phyloP scores from a whole-genome alignment of 2,329 filamentous ascomycete genomes.

The Botrytis cinerea region DNA sequence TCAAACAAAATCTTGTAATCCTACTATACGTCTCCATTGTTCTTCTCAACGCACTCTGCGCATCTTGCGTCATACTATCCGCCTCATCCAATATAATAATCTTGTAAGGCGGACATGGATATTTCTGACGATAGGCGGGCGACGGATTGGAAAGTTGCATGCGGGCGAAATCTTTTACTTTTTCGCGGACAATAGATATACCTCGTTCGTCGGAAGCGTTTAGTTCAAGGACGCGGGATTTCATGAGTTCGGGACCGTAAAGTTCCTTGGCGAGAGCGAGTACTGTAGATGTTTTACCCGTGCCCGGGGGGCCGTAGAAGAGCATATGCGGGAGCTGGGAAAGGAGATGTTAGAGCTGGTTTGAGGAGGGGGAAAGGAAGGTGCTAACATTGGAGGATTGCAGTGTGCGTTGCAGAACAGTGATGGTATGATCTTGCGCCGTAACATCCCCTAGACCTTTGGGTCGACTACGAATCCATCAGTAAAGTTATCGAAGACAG shows the following conservation, averaged over 20 bases:
- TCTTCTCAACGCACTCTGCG: constrained; percentile 84
- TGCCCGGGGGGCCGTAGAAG: constrained; percentile 96
- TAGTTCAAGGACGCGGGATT: constrained; percentile 92
- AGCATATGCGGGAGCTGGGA: constrained; percentile 93
- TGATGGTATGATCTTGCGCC: constrained; percentile 95
- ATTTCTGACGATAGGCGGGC: constrained; percentile 65
- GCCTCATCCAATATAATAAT: constrained; percentile 98
- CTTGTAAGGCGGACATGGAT: constrained; percentile 97
- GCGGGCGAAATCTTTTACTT: constrained; percentile 96
- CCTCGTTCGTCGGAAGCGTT: constrained; percentile 99
- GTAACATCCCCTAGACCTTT: constrained; percentile 94
- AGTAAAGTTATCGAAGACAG: not conserved
- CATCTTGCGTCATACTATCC: constrained; percentile 98
- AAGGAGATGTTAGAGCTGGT: constrained; percentile 30
- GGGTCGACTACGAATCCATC: constrained; percentile 60
- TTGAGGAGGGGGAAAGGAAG: not conserved
- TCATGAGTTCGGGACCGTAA: constrained; percentile 92
- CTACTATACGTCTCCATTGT: constrained; percentile 99
- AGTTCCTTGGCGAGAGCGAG: constrained; percentile 96
- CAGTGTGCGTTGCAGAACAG: constrained; percentile 85
- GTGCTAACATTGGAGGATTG: constrained; percentile 81
- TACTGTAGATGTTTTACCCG: constrained; percentile 96
- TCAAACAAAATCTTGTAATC: constrained; percentile 94
- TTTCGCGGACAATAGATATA: constrained; percentile 94
- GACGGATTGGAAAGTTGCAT: constrained; percentile 83